A percentile compares a stretch with the other conserved stretches of the same genome.
Conservation (phyloP, 2,329 filamentous ascomycete species). For the Sclerotinia borealis region DNA sequence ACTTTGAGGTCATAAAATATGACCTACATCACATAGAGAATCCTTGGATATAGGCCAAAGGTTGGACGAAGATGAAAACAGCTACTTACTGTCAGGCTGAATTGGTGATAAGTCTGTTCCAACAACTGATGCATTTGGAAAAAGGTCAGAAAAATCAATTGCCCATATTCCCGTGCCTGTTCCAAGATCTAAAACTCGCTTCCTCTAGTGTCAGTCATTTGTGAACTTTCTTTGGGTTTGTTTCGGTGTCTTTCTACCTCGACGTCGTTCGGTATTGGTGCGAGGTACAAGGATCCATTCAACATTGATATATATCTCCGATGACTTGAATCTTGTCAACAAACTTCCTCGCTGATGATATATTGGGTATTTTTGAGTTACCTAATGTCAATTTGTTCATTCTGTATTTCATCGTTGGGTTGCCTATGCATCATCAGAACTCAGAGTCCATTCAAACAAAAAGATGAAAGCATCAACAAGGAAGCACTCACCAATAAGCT, state of each 20-base stretch:
- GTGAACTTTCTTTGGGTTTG: background rate
- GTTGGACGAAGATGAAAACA: background rate
- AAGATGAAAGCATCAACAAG: background rate
- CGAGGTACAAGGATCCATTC: constrained; percentile 24
- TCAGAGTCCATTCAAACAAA: background rate
- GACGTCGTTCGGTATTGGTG: constrained; percentile 29
- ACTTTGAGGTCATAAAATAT: background rate
- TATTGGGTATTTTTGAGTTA: background rate
- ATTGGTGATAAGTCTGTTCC: constrained; percentile 34
- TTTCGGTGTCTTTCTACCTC: constrained; percentile 14
- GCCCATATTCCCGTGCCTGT: constrained; percentile 42
- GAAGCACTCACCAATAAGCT: constrained; percentile 26
- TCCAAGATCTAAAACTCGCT: constrained; percentile 23
- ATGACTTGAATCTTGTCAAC: constrained; percentile 26
- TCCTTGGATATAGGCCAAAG: too few relatives aligned
- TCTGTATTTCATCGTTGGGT: constrained; percentile 30
- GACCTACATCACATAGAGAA: background rate
- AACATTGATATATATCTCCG: constrained; percentile 26
- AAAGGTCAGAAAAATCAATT: constrained; percentile 34
- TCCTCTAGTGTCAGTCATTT: background rate
- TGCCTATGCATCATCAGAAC: constrained; percentile 18
- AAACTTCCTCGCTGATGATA: background rate
- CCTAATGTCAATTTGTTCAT: constrained; percentile 28
- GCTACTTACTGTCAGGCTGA: constrained; percentile 31
- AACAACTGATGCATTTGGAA: constrained; percentile 29